These are phyloP conservation scores for Malus hybrid DNA, from an alignment of 331 rosid genomes.

Conservation along the genomic window DNA sequence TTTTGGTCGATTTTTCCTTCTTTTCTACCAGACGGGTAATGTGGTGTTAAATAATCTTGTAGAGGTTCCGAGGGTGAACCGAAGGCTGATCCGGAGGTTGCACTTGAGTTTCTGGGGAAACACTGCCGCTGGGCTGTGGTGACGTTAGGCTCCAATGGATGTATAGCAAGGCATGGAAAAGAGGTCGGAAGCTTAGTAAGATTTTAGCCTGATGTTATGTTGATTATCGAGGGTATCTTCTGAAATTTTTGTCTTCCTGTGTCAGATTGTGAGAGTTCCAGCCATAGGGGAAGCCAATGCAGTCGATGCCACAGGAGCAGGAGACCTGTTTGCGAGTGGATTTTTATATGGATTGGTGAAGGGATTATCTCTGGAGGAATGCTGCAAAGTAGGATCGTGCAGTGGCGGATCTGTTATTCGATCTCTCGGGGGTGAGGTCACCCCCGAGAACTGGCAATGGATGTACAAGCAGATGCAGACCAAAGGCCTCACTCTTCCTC, in stretches of 20 bases:
- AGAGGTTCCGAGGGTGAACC: slow-evolving; percentile 44
- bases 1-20: neutral
- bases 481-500: slow-evolving; percentile 55
- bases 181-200: slow-evolving; percentile 41
- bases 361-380: slow-evolving; percentile 75
- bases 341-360: slow-evolving; percentile 82
- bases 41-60: slow-evolving; percentile 12
- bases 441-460: slow-evolving; percentile 82
- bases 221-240: neutral
- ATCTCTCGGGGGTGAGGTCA: slow-evolving; percentile 84
- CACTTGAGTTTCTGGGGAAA: slow-evolving; percentile 66
- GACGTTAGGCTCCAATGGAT: slow-evolving; percentile 75
- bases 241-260: neutral
- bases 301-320: slow-evolving; percentile 92
- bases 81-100: slow-evolving; percentile 44
- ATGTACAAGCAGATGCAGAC: slow-evolving; percentile 84
- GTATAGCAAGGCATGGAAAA: slow-evolving; percentile 82
- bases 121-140: slow-evolving; percentile 91
- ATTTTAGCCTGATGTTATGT: neutral
- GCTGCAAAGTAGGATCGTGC: slow-evolving; percentile 88
- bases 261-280: slow-evolving; percentile 58
- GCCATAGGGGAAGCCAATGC: slow-evolving; percentile 78
- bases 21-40: neutral
- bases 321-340: slow-evolving; percentile 94
- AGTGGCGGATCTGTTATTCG: slow-evolving; percentile 91